These are phyloP conservation scores for Artemisia annua DNA, from an alignment of 129 eudicot species.

Conservation along the genomic window DNA sequence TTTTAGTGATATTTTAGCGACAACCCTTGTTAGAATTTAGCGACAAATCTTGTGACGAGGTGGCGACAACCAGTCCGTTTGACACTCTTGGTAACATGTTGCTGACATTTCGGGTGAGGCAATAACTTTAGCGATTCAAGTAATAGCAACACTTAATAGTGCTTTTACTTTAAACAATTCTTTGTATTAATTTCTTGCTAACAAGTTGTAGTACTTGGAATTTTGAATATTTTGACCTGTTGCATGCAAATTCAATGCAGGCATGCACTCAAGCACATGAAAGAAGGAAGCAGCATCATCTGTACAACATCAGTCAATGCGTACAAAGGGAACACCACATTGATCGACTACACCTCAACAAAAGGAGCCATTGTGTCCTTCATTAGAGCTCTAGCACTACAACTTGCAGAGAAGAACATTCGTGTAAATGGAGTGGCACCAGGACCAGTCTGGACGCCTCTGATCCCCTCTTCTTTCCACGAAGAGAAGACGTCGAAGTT, in stretches of 20 bases:
- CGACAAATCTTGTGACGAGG: no score
- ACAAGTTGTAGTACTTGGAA: not conserved
- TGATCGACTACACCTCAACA: conserved; percentile 72
- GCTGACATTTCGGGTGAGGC: no score
- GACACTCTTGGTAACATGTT: no score
- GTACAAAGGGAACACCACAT: conserved; percentile 57
- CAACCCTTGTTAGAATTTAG: no score
- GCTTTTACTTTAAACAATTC: no score
- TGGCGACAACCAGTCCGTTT: no score
- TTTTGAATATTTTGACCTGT: not conserved
- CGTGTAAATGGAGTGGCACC: conserved; percentile 95
- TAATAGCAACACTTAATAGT: no score
- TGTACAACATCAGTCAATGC: conserved; percentile 78
- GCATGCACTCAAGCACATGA: conserved; percentile 87
- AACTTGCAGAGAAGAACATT: conserved; percentile 60
- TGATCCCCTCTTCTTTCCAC: conserved; percentile 70
- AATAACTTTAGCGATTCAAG: no score
- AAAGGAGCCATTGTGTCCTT: conserved; percentile 91
- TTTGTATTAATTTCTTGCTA: not conserved
- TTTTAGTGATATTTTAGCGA: no score
- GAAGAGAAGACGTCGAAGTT: conserved; percentile 56
- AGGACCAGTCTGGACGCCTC: conserved; percentile 91
- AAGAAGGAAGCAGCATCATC: conserved; percentile 68
- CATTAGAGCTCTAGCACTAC: conserved; percentile 74
- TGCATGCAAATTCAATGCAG: conserved; percentile 17